Percentiles rank a stretch among this genome's conserved stretches.
These are phyloP conservation scores for Jatropha multifida DNA, from an alignment of 441 rosid species.

Conservation along the genomic window DNA sequence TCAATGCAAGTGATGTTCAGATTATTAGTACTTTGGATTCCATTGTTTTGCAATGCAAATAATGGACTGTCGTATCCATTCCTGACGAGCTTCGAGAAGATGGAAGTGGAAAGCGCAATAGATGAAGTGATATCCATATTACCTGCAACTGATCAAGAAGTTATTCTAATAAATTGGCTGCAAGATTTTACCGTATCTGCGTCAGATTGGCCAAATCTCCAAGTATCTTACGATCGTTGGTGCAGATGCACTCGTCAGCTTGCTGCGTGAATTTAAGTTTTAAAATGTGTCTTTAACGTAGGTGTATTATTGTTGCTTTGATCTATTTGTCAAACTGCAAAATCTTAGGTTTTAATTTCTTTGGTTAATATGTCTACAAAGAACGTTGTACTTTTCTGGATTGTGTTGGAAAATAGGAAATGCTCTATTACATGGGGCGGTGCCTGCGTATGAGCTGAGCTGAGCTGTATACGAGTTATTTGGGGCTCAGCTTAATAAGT, in stretches of 20 bases:
- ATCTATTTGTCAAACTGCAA: too few relatives aligned
- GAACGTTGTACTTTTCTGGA: too few relatives aligned
- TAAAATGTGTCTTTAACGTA: too few relatives aligned
- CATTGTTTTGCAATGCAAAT: conserved; percentile 62
- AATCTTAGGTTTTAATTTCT: too few relatives aligned
- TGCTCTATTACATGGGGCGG: too few relatives aligned
- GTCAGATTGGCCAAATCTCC: conserved; percentile 84
- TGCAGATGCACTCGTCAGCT: conserved; percentile 58
- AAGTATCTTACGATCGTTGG: conserved; percentile 66
- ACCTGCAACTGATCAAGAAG: conserved; percentile 60
- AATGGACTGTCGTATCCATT: conserved; percentile 58
- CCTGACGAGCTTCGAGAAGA: conserved; percentile 52
- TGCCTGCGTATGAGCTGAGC: too few relatives aligned
- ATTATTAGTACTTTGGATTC: conserved; percentile 59
- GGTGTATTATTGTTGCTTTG: too few relatives aligned
- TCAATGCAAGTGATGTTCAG: conserved; percentile 59
- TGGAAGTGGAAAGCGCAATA: conserved; percentile 66
- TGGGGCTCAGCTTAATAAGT: too few relatives aligned
- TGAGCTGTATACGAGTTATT: too few relatives aligned
- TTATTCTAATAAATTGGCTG: conserved; percentile 73
- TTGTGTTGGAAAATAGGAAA: too few relatives aligned
- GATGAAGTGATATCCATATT: conserved; percentile 55
- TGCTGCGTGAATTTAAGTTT: conserved; percentile 12
- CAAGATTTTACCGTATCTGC: conserved; percentile 59
- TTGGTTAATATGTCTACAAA: too few relatives aligned